These are phyloP conservation scores for Beauveria rudraprayagi DNA, from an alignment of 2,329 filamentous ascomycete species.

Conservation along the genomic window DNA sequence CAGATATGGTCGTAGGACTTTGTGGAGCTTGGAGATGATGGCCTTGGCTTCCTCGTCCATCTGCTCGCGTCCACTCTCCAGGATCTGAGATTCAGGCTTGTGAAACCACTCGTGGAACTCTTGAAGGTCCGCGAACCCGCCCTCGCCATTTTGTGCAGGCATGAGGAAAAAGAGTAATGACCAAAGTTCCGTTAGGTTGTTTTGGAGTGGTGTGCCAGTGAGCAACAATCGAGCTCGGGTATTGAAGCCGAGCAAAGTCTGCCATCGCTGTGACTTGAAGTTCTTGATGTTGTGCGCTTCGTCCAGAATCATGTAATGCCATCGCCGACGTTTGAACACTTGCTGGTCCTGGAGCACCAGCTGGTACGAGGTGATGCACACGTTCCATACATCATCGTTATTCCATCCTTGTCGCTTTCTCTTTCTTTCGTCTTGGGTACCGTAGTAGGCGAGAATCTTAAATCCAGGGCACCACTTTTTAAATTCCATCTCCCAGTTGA, in stretches of 20 bases:
- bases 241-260: constrained; percentile 87
- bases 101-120: constrained; percentile 97
- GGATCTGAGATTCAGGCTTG: constrained; percentile 88
- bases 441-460: constrained; percentile 96
- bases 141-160: constrained; percentile 78
- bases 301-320: constrained; percentile 98
- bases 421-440: constrained; percentile 84
- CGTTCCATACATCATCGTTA: constrained; percentile 89
- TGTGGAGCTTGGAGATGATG: constrained; percentile 89
- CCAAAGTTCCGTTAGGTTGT: constrained; percentile 95
- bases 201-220: constrained; percentile 92
- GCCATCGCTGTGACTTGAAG: constrained; percentile 96
- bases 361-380: constrained; percentile 96
- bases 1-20: constrained; percentile 85
- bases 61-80: constrained; percentile 87
- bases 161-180: constrained; percentile 94
- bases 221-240: constrained; percentile 79
- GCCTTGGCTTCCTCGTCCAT: constrained; percentile 90
- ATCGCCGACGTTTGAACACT: constrained; percentile 83
- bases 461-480: constrained; percentile 98
- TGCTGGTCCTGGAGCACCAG: constrained; percentile 90
- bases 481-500: constrained; percentile 99
- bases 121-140: constrained; percentile 87
- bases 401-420: constrained; percentile 89
- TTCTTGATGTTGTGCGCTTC: constrained; percentile 99